Percentiles rank a stretch among this genome's conserved stretches.
These are phyloP conservation scores for Bathelium albidoporum DNA, from an alignment of 495 filamentous ascomycete genomes.

Conservation along the genomic window DNA sequence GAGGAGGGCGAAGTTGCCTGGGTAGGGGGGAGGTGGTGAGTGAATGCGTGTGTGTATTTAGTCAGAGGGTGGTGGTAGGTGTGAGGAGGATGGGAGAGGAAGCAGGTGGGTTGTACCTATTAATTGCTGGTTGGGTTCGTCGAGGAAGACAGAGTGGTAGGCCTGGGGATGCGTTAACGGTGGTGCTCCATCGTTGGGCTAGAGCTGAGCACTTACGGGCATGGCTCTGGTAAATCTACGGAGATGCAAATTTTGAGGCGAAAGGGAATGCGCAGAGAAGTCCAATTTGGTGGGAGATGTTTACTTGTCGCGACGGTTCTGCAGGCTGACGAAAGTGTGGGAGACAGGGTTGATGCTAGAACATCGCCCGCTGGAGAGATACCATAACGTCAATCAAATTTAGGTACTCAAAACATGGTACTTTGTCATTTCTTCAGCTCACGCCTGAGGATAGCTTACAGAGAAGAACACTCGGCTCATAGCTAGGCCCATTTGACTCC, in stretches of 20 bases:
- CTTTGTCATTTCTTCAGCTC: too few relatives aligned
- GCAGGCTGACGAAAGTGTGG: too few relatives aligned
- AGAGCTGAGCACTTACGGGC: background rate
- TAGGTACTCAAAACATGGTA: too few relatives aligned
- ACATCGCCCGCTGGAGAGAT: too few relatives aligned
- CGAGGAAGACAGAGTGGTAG: constrained; percentile 89
- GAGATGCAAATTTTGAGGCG: background rate
- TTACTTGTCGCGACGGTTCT: too few relatives aligned
- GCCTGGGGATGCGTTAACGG: constrained; percentile 42
- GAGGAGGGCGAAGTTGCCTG: constrained; percentile 87
- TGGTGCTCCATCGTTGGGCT: background rate
- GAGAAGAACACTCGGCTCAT: too few relatives aligned
- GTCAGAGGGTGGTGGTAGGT: too few relatives aligned
- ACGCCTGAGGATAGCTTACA: too few relatives aligned
- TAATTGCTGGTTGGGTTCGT: constrained; percentile 58
- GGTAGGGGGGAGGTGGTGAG: too few relatives aligned
- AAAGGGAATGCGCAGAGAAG: background rate
- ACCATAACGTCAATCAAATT: too few relatives aligned
- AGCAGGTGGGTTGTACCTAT: constrained; percentile 40
- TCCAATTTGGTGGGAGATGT: background rate
- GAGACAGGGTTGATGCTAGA: too few relatives aligned
- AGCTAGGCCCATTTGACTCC: too few relatives aligned
- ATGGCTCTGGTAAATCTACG: background rate
- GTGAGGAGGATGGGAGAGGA: constrained; percentile 23
- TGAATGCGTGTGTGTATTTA: constrained; percentile 18